These are phyloP conservation scores for Nissolia schottii DNA, from an alignment of 306 rosid species.

Conservation along the genomic window DNA sequence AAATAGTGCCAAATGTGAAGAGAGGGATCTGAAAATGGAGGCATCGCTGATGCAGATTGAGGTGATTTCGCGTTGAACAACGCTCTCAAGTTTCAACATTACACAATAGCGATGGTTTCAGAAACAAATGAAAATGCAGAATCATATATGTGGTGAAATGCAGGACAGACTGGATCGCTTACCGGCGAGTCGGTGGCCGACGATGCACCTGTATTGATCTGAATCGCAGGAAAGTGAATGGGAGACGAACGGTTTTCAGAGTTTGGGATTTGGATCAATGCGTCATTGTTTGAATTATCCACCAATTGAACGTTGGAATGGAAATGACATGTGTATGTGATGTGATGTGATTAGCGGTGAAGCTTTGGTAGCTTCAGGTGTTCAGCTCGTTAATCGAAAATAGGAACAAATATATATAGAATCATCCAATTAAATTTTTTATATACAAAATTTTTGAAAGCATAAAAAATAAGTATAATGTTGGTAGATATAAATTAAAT, in stretches of 20 bases:
- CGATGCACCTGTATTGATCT: constrained; percentile 18
- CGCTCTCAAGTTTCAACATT: neutral
- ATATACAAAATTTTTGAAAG: no score
- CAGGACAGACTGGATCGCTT: constrained; percentile 20
- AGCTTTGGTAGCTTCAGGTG: neutral
- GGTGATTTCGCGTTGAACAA: neutral
- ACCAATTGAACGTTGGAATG: neutral
- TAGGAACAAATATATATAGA: no score
- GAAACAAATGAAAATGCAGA: neutral
- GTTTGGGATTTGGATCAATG: constrained; percentile 20
- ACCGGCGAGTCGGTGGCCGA: constrained; percentile 20
- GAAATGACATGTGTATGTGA: neutral
- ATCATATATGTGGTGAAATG: neutral
- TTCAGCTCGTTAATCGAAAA: neutral
- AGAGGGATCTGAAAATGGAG: constrained; percentile 31
- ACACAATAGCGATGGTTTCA: neutral
- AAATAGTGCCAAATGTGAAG: neutral
- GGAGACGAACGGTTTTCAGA: neutral
- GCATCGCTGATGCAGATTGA: neutral
- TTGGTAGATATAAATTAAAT: no score
- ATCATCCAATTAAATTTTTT: no score
- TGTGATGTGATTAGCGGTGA: neutral
- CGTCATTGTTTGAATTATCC: neutral
- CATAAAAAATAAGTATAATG: no score
- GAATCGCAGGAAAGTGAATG: constrained; percentile 13